Evolutionary conservation across 352 stramenopile genomes (phyloP).

Genomic region (Poterioochromonas sp.): DNA sequence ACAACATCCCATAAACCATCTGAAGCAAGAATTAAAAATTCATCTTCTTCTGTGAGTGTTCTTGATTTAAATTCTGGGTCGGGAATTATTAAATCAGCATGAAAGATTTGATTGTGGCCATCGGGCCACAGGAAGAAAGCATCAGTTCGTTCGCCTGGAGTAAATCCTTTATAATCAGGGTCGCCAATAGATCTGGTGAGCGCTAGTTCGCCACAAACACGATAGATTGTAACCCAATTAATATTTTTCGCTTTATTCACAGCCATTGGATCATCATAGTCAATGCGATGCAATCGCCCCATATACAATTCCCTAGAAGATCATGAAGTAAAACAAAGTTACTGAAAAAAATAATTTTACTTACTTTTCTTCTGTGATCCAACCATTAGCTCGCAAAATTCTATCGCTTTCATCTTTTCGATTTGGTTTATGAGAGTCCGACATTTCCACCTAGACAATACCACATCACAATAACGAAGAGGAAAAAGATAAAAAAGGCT

Average conservation of each 20-base stretch:
- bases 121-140: slow-evolving; percentile 11
- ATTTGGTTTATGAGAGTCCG: slow-evolving; percentile 39
- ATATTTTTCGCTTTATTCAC: slow-evolving; percentile 11
- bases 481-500: not conserved
- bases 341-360: not conserved
- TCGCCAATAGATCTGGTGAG: slow-evolving; percentile 43
- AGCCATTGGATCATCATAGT: slow-evolving; percentile 45
- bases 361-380: slow-evolving; percentile 44
- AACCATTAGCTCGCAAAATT: slow-evolving; percentile 43
- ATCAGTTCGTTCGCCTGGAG: not conserved
- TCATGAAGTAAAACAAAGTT: not conserved
- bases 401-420: slow-evolving; percentile 37
- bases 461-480: not conserved
- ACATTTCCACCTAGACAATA: slow-evolving; percentile 36
- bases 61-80: slow-evolving; percentile 26
- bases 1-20: slow-evolving; percentile 86
- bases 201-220: slow-evolving; percentile 44
- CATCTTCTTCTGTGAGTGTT: slow-evolving; percentile 54
- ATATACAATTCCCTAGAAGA: slow-evolving; percentile 44
- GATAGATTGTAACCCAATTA: slow-evolving; percentile 26
- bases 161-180: slow-evolving; percentile 47
- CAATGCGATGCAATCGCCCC: slow-evolving; percentile 45
- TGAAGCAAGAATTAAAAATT: slow-evolving; percentile 75
- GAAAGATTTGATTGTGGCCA: slow-evolving; percentile 35
- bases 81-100: slow-evolving; percentile 49